Base-by-base conservation (phyloP, 441 rosid genomes). In the Croton laevigatus region DNA sequence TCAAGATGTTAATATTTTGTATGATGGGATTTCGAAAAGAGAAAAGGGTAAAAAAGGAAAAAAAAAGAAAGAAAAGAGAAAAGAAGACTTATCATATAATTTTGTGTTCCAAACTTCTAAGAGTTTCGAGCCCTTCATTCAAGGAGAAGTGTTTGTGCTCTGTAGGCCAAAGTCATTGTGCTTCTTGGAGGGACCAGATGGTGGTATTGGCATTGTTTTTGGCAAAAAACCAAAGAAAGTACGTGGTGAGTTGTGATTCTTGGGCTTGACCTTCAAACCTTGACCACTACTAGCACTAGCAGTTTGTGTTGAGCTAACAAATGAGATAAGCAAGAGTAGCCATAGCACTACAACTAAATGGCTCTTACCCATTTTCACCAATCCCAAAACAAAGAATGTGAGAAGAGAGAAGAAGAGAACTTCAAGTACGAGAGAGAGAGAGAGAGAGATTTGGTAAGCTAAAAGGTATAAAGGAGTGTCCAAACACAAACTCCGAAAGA, bases 131-230 rank as follows among this genome's bases (percentile, higher is more conserved):
- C 32, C 1, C 32, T 27, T 6, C 34, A 49, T 73, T 85, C 82
- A 89, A 36, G 90, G 91, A 23, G 38, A 71, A 52, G 67, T 62
- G 45, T 42, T 42, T 19, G 77, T 66, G 69, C 86, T 84, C 66
- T 82, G 79, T 32, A 85, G 59, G 17, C 93, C 91, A 22, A 83
- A 75, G 73, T 23, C 79, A 66, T 91, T 89, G 83, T 91, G 97
- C 75, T 73, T 62, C 81, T 68, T 89, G 6, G 97, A 91, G 68
- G 97, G 97, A 61, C 80, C 95, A 53, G 97, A 91, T 37, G 85
- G 88, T 54, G 95, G 95, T 73, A 89, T 81, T 20, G 86, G 87
- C 67, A 81, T 74, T 75, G 80, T 71, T 75, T 88, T 91, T 0
- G 95, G 97, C 72, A 91, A 81, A 72, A 74, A 86, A 6, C 85